phyloP scores from a whole-genome alignment of 2,329 filamentous ascomycete genomes.

The Apiospora pterosperma region DNA sequence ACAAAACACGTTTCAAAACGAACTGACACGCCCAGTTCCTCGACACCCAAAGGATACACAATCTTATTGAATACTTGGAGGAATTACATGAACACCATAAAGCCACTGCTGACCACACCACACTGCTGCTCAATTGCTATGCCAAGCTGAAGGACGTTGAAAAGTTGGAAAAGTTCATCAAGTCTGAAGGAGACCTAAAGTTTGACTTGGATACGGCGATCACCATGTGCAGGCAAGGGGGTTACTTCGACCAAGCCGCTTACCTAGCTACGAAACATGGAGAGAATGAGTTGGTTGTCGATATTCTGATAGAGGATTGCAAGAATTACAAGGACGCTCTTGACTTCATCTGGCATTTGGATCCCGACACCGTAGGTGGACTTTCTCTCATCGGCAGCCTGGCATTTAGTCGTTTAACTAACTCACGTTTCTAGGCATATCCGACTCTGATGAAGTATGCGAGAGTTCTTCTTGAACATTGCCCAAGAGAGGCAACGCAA shows the following conservation, averaged over 20 bases:
- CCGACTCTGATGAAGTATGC: constrained; percentile 93
- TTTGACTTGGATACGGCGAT: constrained; percentile 98
- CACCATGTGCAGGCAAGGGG: constrained; percentile 93
- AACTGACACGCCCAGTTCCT: constrained; percentile 62
- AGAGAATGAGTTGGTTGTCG: constrained; percentile 89
- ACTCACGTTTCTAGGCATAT: constrained; percentile 62
- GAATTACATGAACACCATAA: constrained; percentile 92
- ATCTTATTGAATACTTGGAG: constrained; percentile 94
- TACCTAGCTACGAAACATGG: constrained; percentile 93
- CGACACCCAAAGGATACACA: constrained; percentile 95
- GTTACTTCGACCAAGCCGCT: constrained; percentile 94
- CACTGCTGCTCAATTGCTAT: constrained; percentile 91
- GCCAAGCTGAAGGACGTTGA: constrained; percentile 96
- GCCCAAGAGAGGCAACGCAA: constrained; percentile 75
- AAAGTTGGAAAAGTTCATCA: constrained; percentile 95
- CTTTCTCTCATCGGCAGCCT: background rate
- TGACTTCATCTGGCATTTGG: constrained; percentile 85
- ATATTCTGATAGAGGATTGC: constrained; percentile 93
- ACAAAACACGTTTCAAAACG: background rate
- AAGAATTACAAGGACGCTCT: constrained; percentile 86
- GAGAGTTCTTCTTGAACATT: constrained; percentile 83
- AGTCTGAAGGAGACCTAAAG: constrained; percentile 88
- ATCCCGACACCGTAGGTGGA: constrained; percentile 66
- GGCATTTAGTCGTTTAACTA: constrained; percentile 8
- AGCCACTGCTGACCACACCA: constrained; percentile 93